Percentiles rank a stretch among this genome's conserved stretches.
Conservation (phyloP, 2,329 filamentous ascomycete species). For the Podosphaera fusca region DNA sequence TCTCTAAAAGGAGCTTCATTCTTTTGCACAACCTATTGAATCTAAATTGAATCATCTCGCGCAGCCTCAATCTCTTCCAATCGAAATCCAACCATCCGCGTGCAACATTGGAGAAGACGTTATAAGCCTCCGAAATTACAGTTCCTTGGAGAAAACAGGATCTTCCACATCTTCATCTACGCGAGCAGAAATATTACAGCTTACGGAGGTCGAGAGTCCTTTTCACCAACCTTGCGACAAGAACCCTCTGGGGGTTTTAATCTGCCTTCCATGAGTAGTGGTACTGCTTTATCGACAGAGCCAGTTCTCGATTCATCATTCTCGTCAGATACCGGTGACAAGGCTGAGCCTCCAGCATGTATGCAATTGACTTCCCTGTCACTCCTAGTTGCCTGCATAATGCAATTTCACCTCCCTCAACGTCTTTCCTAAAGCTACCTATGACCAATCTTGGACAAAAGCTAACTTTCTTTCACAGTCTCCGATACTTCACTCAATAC, state of each 20-base stretch:
- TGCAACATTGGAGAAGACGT: not conserved
- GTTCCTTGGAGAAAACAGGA: not conserved
- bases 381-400: not conserved
- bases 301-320: conserved; percentile 14
- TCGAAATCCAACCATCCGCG: not conserved
- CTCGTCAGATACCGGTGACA: conserved; percentile 13
- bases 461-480: conserved; percentile 5
- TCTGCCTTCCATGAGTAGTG: conserved; percentile 19
- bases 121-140: not conserved
- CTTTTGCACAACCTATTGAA: not conserved
- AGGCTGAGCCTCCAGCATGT: conserved; percentile 11
- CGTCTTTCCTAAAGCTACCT: not conserved
- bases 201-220: not conserved
- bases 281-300: conserved; percentile 16
- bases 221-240: not conserved
- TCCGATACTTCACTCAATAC: conserved; percentile 12
- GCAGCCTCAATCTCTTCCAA: not conserved
- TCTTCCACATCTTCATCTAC: not conserved
- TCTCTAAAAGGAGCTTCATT: not conserved
- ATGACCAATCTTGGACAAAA: not conserved
- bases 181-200: not conserved
- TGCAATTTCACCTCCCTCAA: not conserved
- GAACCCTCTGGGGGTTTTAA: conserved; percentile 3
- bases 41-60: not conserved
- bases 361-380: not conserved